A percentile compares a stretch with the other conserved stretches of the same genome.
Conservation (phyloP, 139 green algal genomes). For the Nannochloris sp. region DNA sequence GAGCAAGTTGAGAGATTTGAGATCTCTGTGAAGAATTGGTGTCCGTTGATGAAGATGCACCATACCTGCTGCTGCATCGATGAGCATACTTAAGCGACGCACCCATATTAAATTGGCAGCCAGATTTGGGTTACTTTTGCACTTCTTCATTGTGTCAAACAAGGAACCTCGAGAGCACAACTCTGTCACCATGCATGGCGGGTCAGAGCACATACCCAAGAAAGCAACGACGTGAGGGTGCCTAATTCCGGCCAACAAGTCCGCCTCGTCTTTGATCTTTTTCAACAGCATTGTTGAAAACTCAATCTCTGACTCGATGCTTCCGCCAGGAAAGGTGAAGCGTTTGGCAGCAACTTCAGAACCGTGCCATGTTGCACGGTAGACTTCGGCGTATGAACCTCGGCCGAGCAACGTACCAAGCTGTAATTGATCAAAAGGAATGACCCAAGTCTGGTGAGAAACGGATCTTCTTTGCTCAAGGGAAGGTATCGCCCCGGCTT, state of each 20-base stretch:
- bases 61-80: slow-evolving; percentile 48
- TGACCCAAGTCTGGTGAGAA: not conserved
- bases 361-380: not conserved
- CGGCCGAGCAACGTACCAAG: not conserved
- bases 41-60: slow-evolving; percentile 33
- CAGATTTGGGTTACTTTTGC: not conserved
- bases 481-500: too few species aligned
- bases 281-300: not conserved
- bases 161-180: slow-evolving; percentile 29
- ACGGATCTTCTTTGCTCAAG: too few species aligned
- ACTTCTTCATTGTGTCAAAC: slow-evolving; percentile 29
- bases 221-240: slow-evolving; percentile 11
- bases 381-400: not conserved
- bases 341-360: not conserved
- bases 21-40: slow-evolving; percentile 42
- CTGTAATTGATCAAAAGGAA: not conserved
- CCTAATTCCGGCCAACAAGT: not conserved
- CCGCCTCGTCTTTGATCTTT: not conserved
- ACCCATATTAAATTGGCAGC: slow-evolving; percentile 25
- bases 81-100: slow-evolving; percentile 22
- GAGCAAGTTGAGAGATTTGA: slow-evolving; percentile 47
- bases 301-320: not conserved
- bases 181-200: slow-evolving; percentile 7
- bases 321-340: not conserved
- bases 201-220: slow-evolving; percentile 36